These are phyloP conservation scores for Fraxinus anomala DNA, from an alignment of 257 asterid species.

Conservation along the genomic window DNA sequence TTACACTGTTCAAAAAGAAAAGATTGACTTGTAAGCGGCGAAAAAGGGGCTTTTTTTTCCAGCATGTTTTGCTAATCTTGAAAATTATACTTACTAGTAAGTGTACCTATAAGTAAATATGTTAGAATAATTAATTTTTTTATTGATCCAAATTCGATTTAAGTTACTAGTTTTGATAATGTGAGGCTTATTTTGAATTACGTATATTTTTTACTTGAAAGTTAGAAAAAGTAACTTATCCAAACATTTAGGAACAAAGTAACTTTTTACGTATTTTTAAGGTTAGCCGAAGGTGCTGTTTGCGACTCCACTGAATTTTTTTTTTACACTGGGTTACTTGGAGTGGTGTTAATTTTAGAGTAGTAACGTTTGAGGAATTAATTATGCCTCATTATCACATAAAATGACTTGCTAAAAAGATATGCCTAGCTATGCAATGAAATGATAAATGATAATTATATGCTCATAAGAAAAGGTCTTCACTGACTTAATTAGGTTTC, in stretches of 20 bases:
- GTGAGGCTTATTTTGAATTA: not conserved
- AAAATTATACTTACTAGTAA: not conserved
- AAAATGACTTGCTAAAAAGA: not conserved
- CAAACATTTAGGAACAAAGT: not conserved
- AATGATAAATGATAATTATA: not conserved
- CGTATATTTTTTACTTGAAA: not conserved
- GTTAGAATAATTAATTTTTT: no score
- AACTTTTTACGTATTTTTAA: not conserved
- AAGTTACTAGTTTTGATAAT: not conserved
- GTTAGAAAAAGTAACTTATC: not conserved
- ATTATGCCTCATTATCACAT: not conserved
- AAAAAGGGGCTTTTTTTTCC: not conserved
- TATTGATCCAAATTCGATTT: not conserved
- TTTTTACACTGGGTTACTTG: not conserved
- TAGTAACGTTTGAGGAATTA: not conserved
- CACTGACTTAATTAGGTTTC: not conserved
- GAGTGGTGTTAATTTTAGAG: not conserved
- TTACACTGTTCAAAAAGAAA: not conserved
- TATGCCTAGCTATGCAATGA: not conserved
- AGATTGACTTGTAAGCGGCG: not conserved
- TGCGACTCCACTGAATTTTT: not conserved
- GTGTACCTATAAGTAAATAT: not conserved
- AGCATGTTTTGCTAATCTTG: not conserved
- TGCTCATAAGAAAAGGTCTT: not conserved
- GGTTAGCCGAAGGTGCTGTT: not conserved